Evolutionary conservation across 164 flowering plant genomes (phyloP), one percentile per base, ranked within the genome.

Genomic region (Piper longum): DNA sequence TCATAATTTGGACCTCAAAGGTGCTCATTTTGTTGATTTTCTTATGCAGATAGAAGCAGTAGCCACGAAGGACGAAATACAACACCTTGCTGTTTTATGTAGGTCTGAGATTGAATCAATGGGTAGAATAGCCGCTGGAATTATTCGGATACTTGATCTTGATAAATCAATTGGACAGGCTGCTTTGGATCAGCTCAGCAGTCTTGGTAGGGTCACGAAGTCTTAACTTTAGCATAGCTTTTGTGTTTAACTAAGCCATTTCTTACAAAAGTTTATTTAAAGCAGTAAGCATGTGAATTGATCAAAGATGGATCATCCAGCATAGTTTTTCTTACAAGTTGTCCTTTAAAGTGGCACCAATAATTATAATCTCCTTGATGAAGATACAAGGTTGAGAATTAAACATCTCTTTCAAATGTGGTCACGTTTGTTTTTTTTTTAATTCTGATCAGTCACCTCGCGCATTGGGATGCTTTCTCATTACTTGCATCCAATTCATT

Each of bases 51-150:
- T 93, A 70, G 97, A 93, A 81, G 97, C 88, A 5, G 76, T 85
- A 55, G 88, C 87, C 54, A 88, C 92, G 43, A 88, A 88, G 80
- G 84, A 83, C 71, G 99, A 93, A 76, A 79, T 93, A 64, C 86
- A 90, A 66, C 79, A 84, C 65, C 88, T 90, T 54, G 78, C 83
- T 66, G 43, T 73, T 19, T 69, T 88, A 64, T 85, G 89, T 85
- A 84, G 82, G 70, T 84, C 95, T 48, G 97, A 93, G 75, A 77
- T 88, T 69, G 97, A 87, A 12, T 87, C 99, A 18, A 76, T 88
- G 85, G 99, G 97, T 62, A 82, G 99, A 65, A 85, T 93, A 51
- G 73, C 91, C 72, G 99, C 95, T 69, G 96, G 92, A 43, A 77
- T 93, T 57, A 66, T 93, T 64, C 79, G 89, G 70, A 69, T 93